phyloP scores from a whole-genome alignment of 139 green algal species.

The Coelastrella sp. region DNA sequence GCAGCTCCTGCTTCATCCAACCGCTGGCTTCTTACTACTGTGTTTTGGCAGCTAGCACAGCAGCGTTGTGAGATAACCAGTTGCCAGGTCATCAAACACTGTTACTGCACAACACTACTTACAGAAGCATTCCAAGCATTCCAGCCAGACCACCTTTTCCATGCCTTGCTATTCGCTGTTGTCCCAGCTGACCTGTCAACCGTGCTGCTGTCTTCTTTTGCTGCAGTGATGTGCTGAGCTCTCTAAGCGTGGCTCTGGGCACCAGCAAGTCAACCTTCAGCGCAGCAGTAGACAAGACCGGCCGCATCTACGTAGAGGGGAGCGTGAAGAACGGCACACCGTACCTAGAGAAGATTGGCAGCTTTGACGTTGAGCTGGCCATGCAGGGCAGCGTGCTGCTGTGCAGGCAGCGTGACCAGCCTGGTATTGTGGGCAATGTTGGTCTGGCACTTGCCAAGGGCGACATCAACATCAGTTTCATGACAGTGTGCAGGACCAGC shows the following conservation, averaged over 20 bases:
- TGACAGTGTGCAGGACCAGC: conserved; percentile 79
- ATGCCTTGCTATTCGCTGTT: not conserved
- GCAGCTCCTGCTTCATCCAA: too few species aligned
- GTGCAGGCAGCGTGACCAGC: conserved; percentile 88
- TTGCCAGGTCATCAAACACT: too few species aligned
- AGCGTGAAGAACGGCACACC: conserved; percentile 70
- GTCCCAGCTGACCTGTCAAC: not conserved
- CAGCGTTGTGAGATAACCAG: too few species aligned
- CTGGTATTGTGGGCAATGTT: conserved; percentile 93
- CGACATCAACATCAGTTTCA: conserved; percentile 96
- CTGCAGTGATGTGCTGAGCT: conserved; percentile 67
- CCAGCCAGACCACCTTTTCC: too few species aligned
- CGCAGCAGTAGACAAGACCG: conserved; percentile 70
- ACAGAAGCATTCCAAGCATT: too few species aligned
- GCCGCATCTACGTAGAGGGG: conserved; percentile 84
- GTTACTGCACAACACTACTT: too few species aligned
- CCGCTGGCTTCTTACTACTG: too few species aligned
- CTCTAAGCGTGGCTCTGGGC: conserved; percentile 77
- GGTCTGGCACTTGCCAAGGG: conserved; percentile 76
- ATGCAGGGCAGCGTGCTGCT: conserved; percentile 56
- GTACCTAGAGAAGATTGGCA: conserved; percentile 89
- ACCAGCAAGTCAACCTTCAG: conserved; percentile 78
- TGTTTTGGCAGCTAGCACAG: too few species aligned
- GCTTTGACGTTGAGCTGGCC: conserved; percentile 91
- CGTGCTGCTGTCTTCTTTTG: too few species aligned